Evolutionary conservation across 2,329 filamentous ascomycete genomes (phyloP).

Genomic region (Aspergillus bombycis): DNA sequence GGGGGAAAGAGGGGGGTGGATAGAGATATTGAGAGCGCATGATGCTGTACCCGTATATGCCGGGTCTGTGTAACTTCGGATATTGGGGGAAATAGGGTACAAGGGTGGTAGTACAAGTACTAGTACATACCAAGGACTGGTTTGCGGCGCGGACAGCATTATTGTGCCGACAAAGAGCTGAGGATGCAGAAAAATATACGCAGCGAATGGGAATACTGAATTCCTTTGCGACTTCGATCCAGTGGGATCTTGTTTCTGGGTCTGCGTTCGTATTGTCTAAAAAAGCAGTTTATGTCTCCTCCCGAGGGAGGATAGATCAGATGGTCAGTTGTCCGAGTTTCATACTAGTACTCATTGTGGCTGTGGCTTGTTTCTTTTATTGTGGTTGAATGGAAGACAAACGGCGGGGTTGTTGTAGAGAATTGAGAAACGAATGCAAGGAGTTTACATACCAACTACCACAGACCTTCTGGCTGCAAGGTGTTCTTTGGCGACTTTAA

Average conservation of each 20-base stretch:
- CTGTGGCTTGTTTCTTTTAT: not conserved
- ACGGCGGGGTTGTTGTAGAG: slow-evolving; percentile 12
- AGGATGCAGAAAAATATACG: slow-evolving; percentile 76
- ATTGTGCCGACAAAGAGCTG: slow-evolving; percentile 79
- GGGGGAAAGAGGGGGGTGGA: not conserved
- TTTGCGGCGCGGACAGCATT: slow-evolving; percentile 76
- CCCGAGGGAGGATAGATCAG: not conserved
- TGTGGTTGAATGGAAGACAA: not conserved
- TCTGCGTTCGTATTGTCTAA: slow-evolving; percentile 96
- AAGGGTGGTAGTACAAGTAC: slow-evolving; percentile 1
- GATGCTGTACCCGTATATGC: not conserved
- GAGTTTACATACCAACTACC: slow-evolving; percentile 68
- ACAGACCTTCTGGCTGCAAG: slow-evolving; percentile 70
- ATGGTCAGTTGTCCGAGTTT: not conserved
- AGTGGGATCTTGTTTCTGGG: slow-evolving; percentile 72
- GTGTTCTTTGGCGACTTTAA: slow-evolving; percentile 71
- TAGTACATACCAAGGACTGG: slow-evolving; percentile 38
- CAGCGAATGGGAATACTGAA: slow-evolving; percentile 77
- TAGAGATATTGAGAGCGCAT: not conserved
- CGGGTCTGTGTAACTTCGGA: slow-evolving; percentile 6
- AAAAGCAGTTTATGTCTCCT: not conserved
- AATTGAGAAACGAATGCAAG: slow-evolving; percentile 24
- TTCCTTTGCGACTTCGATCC: slow-evolving; percentile 74
- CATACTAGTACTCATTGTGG: not conserved
- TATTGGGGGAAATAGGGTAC: not conserved